Evolutionary conservation across 208 protist species (phyloP).

Genomic region (Trypanosoma avium): DNA sequence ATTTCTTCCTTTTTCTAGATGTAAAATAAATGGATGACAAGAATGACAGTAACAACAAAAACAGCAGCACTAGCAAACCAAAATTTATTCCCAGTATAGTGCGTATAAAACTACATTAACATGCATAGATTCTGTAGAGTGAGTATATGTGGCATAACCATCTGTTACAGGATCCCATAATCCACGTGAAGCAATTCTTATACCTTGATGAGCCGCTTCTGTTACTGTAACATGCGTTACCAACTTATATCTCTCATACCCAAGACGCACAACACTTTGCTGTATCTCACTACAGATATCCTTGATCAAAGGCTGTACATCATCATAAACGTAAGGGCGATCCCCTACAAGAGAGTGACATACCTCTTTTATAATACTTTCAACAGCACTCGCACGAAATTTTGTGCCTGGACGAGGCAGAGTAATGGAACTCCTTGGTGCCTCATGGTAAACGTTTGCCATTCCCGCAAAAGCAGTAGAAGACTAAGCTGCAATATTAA

Average conservation of each 20-base stretch:
- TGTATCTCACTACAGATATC: constrained; percentile 89
- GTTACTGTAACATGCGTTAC: constrained; percentile 85
- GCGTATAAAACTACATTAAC: constrained; percentile 72
- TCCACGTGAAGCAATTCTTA: constrained; percentile 83
- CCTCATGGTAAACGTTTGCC: constrained; percentile 45
- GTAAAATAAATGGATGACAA: too few species aligned
- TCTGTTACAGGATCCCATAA: constrained; percentile 92
- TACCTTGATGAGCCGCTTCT: constrained; percentile 82
- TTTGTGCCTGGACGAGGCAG: constrained; percentile 67
- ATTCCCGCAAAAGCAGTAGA: neutral
- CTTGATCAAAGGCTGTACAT: constrained; percentile 78
- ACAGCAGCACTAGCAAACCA: neutral
- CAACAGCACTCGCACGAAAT: constrained; percentile 77
- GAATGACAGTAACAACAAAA: neutral
- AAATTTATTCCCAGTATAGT: constrained; percentile 82
- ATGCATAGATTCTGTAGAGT: constrained; percentile 77
- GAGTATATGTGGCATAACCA: constrained; percentile 84
- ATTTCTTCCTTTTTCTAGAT: too few species aligned
- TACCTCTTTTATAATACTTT: constrained; percentile 74
- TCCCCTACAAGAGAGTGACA: constrained; percentile 70
- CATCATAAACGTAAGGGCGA: constrained; percentile 69
- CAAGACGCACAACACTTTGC: constrained; percentile 82
- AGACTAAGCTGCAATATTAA: too few species aligned
- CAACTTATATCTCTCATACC: constrained; percentile 91
- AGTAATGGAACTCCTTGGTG: constrained; percentile 54